Base-by-base conservation (phyloP, 768 basidiomycete species). In the Termitomyces sp. region DNA sequence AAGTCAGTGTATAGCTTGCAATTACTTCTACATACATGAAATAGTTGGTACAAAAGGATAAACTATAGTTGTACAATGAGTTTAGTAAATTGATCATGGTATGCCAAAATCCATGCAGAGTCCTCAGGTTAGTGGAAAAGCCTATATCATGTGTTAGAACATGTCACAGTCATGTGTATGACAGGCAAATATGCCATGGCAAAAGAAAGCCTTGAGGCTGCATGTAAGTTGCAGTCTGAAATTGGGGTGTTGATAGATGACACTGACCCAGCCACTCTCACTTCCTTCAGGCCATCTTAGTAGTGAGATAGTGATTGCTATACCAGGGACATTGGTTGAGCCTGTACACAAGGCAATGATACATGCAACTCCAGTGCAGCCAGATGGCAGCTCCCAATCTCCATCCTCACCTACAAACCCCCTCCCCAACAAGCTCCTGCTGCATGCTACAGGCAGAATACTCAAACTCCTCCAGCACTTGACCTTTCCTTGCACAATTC, bases 261-360 rank as follows among this genome's bases (percentile, higher is more conserved):
- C 40, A 77, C 73, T 25, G 77, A 77, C 42, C 72, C 73, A 36
- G 78, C 76, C 17, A 76, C 77, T 43, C 68, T 70, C 32, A 71
- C 69, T 5, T 71, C 63, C 25, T 58, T 45, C 40, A 63, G 29
- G 43, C 49, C 43, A 15, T 25, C 36, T 52, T 52, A 10, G 52
- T n/a, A 25, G 37, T 29, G 9, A 5, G 17, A 25, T 5, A 34
- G 36, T 5, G 52, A 20, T 20, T 11, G 11, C 12, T 20, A 20
- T 12, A 12, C 12, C 45, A 25, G 25, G 2, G 46, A 47, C 25
- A 47, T 46, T 12, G 20, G 45, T 20, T 20, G 25, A 25, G 25
- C 25, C 25, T 25, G 25, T 25, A 25, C 1, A 25, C 25, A 20
- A 46, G 40, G 31, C 46, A 46, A 40, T 1, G 20, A 8, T 25